Base-by-base conservation (phyloP, 441 rosid species). In the Rhodomyrtus psidioides region DNA sequence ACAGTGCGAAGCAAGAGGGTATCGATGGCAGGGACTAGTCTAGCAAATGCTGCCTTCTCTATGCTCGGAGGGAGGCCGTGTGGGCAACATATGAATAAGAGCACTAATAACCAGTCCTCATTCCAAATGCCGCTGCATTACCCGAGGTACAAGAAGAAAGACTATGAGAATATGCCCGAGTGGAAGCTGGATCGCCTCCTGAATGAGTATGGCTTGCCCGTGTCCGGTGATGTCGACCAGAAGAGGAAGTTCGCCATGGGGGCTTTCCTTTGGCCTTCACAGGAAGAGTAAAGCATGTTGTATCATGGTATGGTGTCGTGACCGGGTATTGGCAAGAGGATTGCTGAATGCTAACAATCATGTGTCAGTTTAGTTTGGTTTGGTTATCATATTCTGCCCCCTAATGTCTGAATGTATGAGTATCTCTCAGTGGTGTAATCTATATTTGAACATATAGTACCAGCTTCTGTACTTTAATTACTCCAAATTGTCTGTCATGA, bases 121-220 rank as follows among this genome's bases (percentile, higher is more conserved):
- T 93, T 93, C 86, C 93, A 89, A 91, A 92, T 91, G 95, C 94
- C 95, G 4, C 87, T 94, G 74, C 94, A 92, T 86, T 93, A 92
- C 54, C 95, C 95, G 0, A 90, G 92, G 89, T 91, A 86, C 91
- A 89, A 60, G 58, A 85, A 84, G 84, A 75, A 84, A 2, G 95
- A 94, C 56, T 93, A 92, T 9, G 92, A 92, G 86, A 88, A 81
- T 82, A 92, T 94, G 94, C 94, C 93, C 0, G 95, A 92, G 88
- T 92, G 94, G 96, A 90, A 87, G 84, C 82, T 94, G 9, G 94
- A 94, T 53, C 89, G 94, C 83, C 85, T 94, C 88, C 88, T 93
- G 44, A 91, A 87, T 26, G 89, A 91, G 82, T 94, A 93, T 34
- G 95, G 95, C 4, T 59, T 94, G 55, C 91, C 94, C 4, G 85